Conservation (phyloP, 2,329 filamentous ascomycete genomes). For the Aspergillus terreus region DNA sequence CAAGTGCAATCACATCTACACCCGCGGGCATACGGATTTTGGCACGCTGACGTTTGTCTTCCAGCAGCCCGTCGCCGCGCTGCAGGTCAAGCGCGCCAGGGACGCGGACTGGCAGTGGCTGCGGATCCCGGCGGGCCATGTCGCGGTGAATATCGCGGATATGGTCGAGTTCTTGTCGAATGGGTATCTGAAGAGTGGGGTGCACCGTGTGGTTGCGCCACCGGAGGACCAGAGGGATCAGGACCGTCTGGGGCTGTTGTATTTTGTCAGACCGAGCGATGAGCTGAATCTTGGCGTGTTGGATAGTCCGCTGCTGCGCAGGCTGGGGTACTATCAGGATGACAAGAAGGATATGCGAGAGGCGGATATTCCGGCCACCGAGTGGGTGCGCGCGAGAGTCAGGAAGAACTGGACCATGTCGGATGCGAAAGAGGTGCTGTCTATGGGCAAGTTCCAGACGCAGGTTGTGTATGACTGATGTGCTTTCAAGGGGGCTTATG, state of each 20-base stretch:
- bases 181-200: slow-evolving; percentile 46
- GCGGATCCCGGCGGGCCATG: slow-evolving; percentile 42
- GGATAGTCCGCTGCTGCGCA: slow-evolving; percentile 29
- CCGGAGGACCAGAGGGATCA: slow-evolving; percentile 42
- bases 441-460: background rate
- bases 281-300: slow-evolving; percentile 26
- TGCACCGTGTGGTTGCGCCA: slow-evolving; percentile 46
- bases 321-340: slow-evolving; percentile 22
- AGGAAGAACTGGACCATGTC: slow-evolving; percentile 23
- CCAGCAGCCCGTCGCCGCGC: slow-evolving; percentile 53
- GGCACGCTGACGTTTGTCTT: slow-evolving; percentile 56
- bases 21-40: slow-evolving; percentile 53
- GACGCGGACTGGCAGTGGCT: slow-evolving; percentile 49
- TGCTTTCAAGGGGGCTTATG: background rate
- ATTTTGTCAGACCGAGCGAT: slow-evolving; percentile 43
- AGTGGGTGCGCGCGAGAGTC: slow-evolving; percentile 28
- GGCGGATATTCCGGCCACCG: slow-evolving; percentile 13
- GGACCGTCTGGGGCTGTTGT: slow-evolving; percentile 38
- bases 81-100: slow-evolving; percentile 50
- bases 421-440: background rate
- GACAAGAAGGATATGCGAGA: slow-evolving; percentile 9
- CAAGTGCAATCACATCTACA: slow-evolving; percentile 10
- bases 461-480: background rate
- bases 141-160: slow-evolving; percentile 52
- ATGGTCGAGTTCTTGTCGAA: slow-evolving; percentile 47